Evolutionary conservation across 345 rosid genomes (phyloP), one percentile per base, ranked within the genome.

Genomic region (Hirschfeldia incana): DNA sequence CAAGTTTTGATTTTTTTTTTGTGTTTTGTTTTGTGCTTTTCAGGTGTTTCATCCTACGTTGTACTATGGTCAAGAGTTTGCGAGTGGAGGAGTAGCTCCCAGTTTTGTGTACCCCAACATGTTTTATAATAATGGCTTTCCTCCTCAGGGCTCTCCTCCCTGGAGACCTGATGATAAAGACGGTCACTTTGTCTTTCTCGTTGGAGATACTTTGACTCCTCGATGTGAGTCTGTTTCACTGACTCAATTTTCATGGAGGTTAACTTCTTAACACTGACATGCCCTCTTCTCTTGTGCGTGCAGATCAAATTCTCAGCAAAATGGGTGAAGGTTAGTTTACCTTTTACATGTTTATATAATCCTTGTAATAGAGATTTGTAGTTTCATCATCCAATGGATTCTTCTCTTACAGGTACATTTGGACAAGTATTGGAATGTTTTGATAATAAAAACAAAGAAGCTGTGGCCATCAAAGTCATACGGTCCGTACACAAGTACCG

Each of bases 381-480:
- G 3, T 70, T 37, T 36, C 37, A 44, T 71, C 26, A 8, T 27
- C 32, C 11, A 7, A 69, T 78, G 68, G 36, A 66, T 62, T 70
- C 7, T 78, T 36, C 76, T 33, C 39, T 60, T 73, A 51, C 81
- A 90, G 97, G 97, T 37, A 92, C 97, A 30, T 90, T 90, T 75
- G 95, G 97, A 42, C 97, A 91, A 84, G 98, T 93, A 34, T 83
- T 91, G 75, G 98, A 93, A 82, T 93, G 98, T 76, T 89, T 85
- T 85, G 98, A 91, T 72, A 84, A 87, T 76, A 90, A 89, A 81
- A 90, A 76, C 78, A 89, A 89, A 70, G 98, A 93, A 78, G 82
- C 85, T 46, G 98, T 93, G 39, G 98, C 98, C 15, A 89, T 93
- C 71, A 93, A 93, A 86, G 85, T 91, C 67, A 92, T 93, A 61